A percentile compares a stretch with the other conserved stretches of the same genome.
Evolutionary conservation across 495 filamentous ascomycete genomes (phyloP).

Genomic region (Hypoxylon crocopeplum): DNA sequence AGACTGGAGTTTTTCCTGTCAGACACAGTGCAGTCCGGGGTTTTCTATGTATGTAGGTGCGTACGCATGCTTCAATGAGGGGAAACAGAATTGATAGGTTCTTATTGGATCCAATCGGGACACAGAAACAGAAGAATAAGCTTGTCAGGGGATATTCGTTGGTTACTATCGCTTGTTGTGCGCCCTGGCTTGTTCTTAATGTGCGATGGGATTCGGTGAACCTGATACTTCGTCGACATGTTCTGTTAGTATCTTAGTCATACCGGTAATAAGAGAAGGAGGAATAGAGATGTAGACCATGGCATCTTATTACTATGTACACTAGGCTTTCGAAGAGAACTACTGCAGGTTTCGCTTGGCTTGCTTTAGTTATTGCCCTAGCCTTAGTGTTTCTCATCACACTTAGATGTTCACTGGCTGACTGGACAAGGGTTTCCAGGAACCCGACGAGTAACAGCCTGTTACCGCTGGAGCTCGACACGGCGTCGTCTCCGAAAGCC

Average conservation of each 20-base stretch:
- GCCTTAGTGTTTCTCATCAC: too few relatives aligned
- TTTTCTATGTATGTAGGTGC: conserved; percentile 4
- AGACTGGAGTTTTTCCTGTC: neutral
- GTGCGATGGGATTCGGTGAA: conserved; percentile 9
- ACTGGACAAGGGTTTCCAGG: conserved; percentile 2
- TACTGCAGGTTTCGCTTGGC: conserved; percentile 5
- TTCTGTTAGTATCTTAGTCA: too few relatives aligned
- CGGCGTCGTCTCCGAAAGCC: conserved; percentile 7
- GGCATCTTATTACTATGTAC: too few relatives aligned
- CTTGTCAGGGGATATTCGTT: conserved; percentile 11
- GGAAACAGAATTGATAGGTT: neutral
- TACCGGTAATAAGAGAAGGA: too few relatives aligned
- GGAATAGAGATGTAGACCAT: too few relatives aligned
- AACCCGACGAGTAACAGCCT: neutral
- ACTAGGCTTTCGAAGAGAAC: neutral
- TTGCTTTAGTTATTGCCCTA: too few relatives aligned
- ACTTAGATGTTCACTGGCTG: neutral
- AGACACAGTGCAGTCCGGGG: neutral
- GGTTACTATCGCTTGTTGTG: conserved; percentile 4
- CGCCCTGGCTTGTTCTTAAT: too few relatives aligned
- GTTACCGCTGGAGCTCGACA: conserved; percentile 1
- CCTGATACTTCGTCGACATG: conserved; percentile 23
- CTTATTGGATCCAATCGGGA: conserved; percentile 3
- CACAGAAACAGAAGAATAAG: neutral
- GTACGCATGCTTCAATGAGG: neutral